Percentiles rank a stretch among this genome's conserved stretches.
Evolutionary conservation across 352 stramenopile genomes (phyloP).

Genomic region (Peronospora farinosa): DNA sequence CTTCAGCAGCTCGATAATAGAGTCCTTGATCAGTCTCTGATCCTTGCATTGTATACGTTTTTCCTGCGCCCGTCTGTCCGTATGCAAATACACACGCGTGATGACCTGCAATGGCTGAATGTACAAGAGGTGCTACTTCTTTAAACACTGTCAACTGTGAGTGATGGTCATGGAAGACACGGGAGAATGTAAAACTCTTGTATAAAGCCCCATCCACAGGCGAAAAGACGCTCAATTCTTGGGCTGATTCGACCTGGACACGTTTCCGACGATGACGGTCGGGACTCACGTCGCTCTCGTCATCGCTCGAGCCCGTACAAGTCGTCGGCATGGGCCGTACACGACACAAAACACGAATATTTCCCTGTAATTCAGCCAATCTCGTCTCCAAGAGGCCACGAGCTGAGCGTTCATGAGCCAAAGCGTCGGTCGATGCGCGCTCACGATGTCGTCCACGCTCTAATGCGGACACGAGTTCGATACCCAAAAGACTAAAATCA

Average conservation of each 20-base stretch:
- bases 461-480: constrained; percentile 51
- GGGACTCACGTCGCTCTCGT: constrained; percentile 24
- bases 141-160: constrained; percentile 88
- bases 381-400: constrained; percentile 43
- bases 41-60: constrained; percentile 39
- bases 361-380: constrained; percentile 42
- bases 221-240: constrained; percentile 37
- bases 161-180: constrained; percentile 77
- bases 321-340: constrained; percentile 40
- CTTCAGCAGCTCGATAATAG: constrained; percentile 35
- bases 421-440: constrained; percentile 25
- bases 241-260: constrained; percentile 27
- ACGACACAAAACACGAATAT: constrained; percentile 76
- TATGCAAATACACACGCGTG: constrained; percentile 95
- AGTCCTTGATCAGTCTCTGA: constrained; percentile 38
- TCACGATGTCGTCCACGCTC: constrained; percentile 32
- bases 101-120: constrained; percentile 83
- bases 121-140: constrained; percentile 88
- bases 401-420: constrained; percentile 48
- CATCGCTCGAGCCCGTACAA: constrained; percentile 12
- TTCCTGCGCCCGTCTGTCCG: constrained; percentile 69
- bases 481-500: constrained; percentile 63
- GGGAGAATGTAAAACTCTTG: constrained; percentile 82
- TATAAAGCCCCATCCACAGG: constrained; percentile 41
- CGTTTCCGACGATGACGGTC: constrained; percentile 20